Evolutionary conservation across 768 basidiomycete genomes (phyloP), one percentile per base, ranked within the genome.

Genomic region (Zangia roseola): DNA sequence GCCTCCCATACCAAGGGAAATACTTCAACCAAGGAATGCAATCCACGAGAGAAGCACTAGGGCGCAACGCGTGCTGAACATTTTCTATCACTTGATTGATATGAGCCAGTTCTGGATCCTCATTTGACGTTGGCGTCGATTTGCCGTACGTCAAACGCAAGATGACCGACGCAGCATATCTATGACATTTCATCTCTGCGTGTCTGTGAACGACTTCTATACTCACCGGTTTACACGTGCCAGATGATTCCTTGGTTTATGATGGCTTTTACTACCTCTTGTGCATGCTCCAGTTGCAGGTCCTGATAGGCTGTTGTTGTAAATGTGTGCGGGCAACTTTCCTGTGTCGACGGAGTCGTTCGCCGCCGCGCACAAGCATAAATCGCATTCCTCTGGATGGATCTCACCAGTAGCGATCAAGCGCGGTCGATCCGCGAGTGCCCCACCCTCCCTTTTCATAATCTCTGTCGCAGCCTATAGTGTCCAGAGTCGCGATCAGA

Each of bases 391-490:
- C 80, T 2, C 75, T 74, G 0, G 74, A 77, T 0, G 63, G 0
- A 77, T 71, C 39, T 82, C 80, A 0, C 78, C 76, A 0, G 75
- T 80, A 1, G 80, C 71, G 28, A 83, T 74, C 31, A 64, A 72
- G 1, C 59, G 57, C 6, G 82, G 82, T 40, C 81, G 65, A 54
- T 82, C 81, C 0, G 68, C 75, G 9, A 77, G 65, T 0, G 67
- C 56, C 0, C 72, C 73, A 0, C 81, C 81, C 49, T 79, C 75
- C 45, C 77, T 77, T 59, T 83, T 81, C 80, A 83, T 78, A 42
- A 83, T 77, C 7, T 82, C 80, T 0, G 75, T 68, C 0, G 79
- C 76, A 7, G 78, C 79, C 59, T 82, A 66, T 40, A 72, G 24
- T 9, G 19, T 14, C 14, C 33, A 5, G 17, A 41, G 10, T 3